These are phyloP conservation scores for Phragmites australis DNA, from an alignment of 176 grass and related monocot species.

Conservation along the genomic window DNA sequence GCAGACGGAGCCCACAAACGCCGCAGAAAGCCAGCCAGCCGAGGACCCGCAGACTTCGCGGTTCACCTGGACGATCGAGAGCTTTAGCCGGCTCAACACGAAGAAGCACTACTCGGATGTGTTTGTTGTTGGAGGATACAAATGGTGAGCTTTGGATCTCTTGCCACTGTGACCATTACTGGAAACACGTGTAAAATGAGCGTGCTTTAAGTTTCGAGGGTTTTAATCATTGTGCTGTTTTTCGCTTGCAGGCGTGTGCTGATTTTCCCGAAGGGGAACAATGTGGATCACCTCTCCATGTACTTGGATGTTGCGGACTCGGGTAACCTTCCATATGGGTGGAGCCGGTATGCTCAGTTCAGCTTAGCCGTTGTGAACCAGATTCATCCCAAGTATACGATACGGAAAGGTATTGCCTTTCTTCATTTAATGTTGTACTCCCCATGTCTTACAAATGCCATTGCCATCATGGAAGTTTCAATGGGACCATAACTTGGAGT, in stretches of 20 bases:
- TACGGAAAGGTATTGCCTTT: constrained; percentile 78
- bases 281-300: constrained; percentile 90
- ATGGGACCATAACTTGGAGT: constrained; percentile 6
- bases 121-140: constrained; percentile 79
- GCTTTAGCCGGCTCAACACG: constrained; percentile 72
- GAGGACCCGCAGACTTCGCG: constrained; percentile 82
- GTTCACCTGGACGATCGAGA: constrained; percentile 95
- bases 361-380: constrained; percentile 89
- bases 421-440: constrained; percentile 9
- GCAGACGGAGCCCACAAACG: constrained; percentile 65
- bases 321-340: constrained; percentile 69
- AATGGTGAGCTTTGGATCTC: constrained; percentile 57
- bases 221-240: constrained; percentile 3
- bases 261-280: constrained; percentile 96
- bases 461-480: constrained; percentile 8
- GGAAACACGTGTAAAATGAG: neutral
- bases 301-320: constrained; percentile 97
- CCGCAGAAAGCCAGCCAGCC: constrained; percentile 66
- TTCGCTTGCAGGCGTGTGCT: constrained; percentile 69
- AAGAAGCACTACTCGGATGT: constrained; percentile 93
- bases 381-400: constrained; percentile 66
- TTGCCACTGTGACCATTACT: neutral
- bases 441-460: neutral
- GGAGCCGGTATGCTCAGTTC: constrained; percentile 90
- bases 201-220: neutral